A percentile compares a stretch with the other conserved stretches of the same genome.
phyloP scores from a whole-genome alignment of 768 basidiomycete species.

The Termitomyces sp. region DNA sequence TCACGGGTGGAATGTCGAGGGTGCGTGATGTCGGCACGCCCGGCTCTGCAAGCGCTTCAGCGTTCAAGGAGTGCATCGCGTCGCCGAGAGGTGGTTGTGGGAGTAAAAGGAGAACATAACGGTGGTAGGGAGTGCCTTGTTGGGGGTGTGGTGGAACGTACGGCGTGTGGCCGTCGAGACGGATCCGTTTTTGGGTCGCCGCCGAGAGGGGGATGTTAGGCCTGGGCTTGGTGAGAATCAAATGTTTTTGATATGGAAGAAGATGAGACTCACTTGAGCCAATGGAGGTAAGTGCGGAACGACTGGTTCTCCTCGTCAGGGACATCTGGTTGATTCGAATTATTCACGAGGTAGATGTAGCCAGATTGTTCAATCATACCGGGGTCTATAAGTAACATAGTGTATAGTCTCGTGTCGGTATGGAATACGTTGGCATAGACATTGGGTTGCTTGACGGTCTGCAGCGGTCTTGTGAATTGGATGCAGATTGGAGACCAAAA shows the following conservation, averaged over 20 bases:
- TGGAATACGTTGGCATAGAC: constrained; percentile 81
- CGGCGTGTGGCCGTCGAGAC: constrained; percentile 55
- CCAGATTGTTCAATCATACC: constrained; percentile 41
- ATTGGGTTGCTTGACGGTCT: constrained; percentile 67
- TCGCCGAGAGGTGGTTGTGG: constrained; percentile 54
- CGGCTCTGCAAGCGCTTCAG: constrained; percentile 30
- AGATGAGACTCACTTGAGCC: constrained; percentile 65
- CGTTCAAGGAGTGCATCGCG: constrained; percentile 32
- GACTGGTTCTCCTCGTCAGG: constrained; percentile 68
- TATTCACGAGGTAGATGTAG: constrained; percentile 6
- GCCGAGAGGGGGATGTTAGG: constrained; percentile 82
- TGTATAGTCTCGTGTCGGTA: constrained; percentile 77
- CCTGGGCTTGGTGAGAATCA: constrained; percentile 35
- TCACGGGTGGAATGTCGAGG: constrained; percentile 48
- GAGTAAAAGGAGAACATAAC: constrained; percentile 59
- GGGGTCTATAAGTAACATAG: constrained; percentile 85
- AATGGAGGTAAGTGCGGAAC: constrained; percentile 78
- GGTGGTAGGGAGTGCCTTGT: constrained; percentile 46
- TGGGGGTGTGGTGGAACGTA: constrained; percentile 95
- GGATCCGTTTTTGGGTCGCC: constrained; percentile 39
- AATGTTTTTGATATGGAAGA: constrained; percentile 8
- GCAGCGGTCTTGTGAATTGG: background rate
- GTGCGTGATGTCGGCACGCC: constrained; percentile 32
- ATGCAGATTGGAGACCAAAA: background rate
- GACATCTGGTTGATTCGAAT: constrained; percentile 52